Evolutionary conservation across 495 filamentous ascomycete genomes (phyloP).

Genomic region (Neurospora sp.): DNA sequence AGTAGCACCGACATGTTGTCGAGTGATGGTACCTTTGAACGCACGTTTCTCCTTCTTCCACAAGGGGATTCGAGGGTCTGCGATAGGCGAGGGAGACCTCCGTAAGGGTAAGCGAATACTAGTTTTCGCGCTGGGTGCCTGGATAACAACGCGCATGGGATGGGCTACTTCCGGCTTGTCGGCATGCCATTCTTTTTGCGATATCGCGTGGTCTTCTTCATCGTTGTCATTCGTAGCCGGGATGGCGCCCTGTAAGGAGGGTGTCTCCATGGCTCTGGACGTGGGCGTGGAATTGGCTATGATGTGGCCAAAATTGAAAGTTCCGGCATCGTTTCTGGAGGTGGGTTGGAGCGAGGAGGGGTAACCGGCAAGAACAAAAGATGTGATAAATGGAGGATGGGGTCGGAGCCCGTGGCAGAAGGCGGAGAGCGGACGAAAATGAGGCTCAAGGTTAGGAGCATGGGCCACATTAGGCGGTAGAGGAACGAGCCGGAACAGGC

Average conservation of each 20-base stretch:
- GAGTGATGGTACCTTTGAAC: too few species aligned
- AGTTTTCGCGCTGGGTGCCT: background rate
- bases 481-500: background rate
- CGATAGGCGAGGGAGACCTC: background rate
- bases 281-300: background rate
- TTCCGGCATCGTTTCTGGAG: background rate
- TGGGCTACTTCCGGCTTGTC: background rate
- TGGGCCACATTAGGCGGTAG: background rate
- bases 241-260: fast-evolving
- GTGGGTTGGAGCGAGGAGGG: background rate
- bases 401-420: background rate
- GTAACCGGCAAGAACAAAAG: background rate
- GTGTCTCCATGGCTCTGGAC: background rate
- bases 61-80: background rate
- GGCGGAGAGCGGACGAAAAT: background rate
- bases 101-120: background rate
- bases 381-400: background rate
- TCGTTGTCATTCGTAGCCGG: background rate
- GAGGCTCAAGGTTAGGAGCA: background rate
- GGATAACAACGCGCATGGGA: too few species aligned
- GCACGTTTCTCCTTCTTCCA: fast-evolving
- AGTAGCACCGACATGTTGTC: too few species aligned
- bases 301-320: background rate
- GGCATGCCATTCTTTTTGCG: too few species aligned
- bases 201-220: too few species aligned